Conservation (phyloP, 75 land plant species). For the Chamaecyparis obtusa region DNA sequence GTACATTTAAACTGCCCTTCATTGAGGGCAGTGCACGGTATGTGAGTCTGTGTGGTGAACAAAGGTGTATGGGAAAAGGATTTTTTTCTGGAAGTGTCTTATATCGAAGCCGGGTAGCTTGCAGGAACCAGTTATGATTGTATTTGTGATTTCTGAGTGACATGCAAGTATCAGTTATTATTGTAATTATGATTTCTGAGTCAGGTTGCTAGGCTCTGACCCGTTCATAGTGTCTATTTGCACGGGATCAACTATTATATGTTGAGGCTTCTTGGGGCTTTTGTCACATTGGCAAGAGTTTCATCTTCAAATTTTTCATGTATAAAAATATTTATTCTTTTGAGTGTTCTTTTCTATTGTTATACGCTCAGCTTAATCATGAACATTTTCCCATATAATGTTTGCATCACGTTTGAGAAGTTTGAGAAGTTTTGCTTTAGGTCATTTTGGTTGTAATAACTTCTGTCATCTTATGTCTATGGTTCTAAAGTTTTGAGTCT, state of each 20-base stretch:
- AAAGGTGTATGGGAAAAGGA: not conserved
- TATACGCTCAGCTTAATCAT: not conserved
- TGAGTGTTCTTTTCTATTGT: not conserved
- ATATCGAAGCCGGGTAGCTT: not conserved
- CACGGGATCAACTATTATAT: not conserved
- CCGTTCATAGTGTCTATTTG: not conserved
- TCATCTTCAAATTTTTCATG: not conserved
- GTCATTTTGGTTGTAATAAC: not conserved
- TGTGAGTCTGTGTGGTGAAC: not conserved
- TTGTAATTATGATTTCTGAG: conserved; percentile 10
- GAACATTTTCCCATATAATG: not conserved
- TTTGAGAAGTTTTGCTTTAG: not conserved
- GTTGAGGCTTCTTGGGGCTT: not conserved
- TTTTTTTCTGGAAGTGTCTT: conserved; percentile 10
- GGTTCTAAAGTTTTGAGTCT: not conserved
- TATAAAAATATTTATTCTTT: conserved; percentile 1
- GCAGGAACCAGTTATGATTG: conserved; percentile 6
- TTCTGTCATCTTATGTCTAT: not conserved
- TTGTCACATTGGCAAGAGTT: conserved; percentile 3
- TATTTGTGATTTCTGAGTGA: conserved; percentile 5
- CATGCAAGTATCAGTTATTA: conserved; percentile 4
- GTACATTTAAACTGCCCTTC: not conserved
- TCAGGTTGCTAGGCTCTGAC: not conserved
- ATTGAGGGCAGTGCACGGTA: not conserved
- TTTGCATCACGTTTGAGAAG: not conserved